These are phyloP conservation scores for Cordyceps militaris DNA, from an alignment of 2,329 filamentous ascomycete species.

Conservation along the genomic window DNA sequence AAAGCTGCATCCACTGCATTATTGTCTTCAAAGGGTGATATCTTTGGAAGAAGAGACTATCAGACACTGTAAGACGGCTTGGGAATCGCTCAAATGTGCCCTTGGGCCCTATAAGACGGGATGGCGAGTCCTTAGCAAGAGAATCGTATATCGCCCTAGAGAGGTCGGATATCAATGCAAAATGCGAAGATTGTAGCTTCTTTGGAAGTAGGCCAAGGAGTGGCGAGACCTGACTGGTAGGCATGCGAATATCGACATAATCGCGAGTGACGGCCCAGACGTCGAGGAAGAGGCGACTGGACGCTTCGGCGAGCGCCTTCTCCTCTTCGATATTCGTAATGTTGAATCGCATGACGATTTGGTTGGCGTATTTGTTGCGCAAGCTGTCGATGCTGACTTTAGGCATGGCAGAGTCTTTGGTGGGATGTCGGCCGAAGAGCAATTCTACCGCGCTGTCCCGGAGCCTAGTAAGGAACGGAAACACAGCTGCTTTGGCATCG, in stretches of 20 bases:
- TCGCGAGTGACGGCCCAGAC: conserved; percentile 79
- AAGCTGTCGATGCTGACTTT: conserved; percentile 24
- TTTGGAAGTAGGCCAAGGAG: conserved; percentile 71
- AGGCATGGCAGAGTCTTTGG: conserved; percentile 20
- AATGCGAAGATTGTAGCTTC: conserved; percentile 64
- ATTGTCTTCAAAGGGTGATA: conserved; percentile 84
- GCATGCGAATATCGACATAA: conserved; percentile 78
- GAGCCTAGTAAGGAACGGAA: conserved; percentile 44
- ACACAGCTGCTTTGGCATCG: conserved; percentile 24
- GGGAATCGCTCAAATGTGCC: conserved; percentile 24
- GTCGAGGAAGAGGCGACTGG: conserved; percentile 72
- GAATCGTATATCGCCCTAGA: conserved; percentile 64
- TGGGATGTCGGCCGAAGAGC: conserved; percentile 40
- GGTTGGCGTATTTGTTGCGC: conserved; percentile 57
- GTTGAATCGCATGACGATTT: conserved; percentile 87
- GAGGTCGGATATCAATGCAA: conserved; percentile 72
- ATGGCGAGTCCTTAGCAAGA: conserved; percentile 20
- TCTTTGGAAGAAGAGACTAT: conserved; percentile 82
- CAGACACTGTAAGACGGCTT: conserved; percentile 31
- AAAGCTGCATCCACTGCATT: conserved; percentile 82
- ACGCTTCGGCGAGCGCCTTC: conserved; percentile 62
- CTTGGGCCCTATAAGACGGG: conserved; percentile 18
- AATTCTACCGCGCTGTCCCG: conserved; percentile 43
- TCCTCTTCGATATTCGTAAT: conserved; percentile 64
- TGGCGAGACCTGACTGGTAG: conserved; percentile 68